Conservation (phyloP, 108 stramenopile genomes). For the Skeletonema marinoi region DNA sequence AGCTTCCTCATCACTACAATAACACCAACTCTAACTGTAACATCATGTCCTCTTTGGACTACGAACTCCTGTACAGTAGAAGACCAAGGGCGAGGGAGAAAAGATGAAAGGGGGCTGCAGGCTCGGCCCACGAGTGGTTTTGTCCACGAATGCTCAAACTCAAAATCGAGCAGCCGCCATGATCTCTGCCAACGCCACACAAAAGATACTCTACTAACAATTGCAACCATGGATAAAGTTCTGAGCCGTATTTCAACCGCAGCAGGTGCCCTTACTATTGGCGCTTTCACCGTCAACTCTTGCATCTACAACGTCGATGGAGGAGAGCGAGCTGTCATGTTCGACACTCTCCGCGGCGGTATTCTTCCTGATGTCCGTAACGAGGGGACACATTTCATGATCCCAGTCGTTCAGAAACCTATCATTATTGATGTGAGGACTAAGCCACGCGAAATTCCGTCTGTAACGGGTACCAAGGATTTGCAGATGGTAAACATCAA, state of each 20-base stretch:
- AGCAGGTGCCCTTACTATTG: slow-evolving; percentile 77
- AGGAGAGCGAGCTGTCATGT: slow-evolving; percentile 98
- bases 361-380: slow-evolving; percentile 86
- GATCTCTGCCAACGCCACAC: background rate
- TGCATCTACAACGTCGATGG: slow-evolving; percentile 97
- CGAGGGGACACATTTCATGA: slow-evolving; percentile 96
- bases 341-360: slow-evolving; percentile 96
- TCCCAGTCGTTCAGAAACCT: slow-evolving; percentile 89
- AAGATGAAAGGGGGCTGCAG: background rate
- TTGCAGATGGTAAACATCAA: slow-evolving; percentile 99
- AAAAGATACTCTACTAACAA: background rate
- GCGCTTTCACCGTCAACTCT: slow-evolving; percentile 79
- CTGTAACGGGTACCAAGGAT: slow-evolving; percentile 98
- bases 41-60: no score
- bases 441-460: slow-evolving; percentile 95
- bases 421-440: slow-evolving; percentile 96
- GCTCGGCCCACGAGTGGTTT: background rate
- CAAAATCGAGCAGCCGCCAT: background rate
- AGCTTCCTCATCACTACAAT: background rate
- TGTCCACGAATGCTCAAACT: background rate
- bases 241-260: slow-evolving; percentile 62
- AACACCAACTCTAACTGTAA: no score
- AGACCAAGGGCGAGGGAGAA: background rate
- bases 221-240: slow-evolving; percentile 52
- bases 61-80: no score